Percentiles rank a stretch among this genome's conserved stretches.
phyloP scores from a whole-genome alignment of 176 grass and related monocot genomes.

The Zoysia pacifica region DNA sequence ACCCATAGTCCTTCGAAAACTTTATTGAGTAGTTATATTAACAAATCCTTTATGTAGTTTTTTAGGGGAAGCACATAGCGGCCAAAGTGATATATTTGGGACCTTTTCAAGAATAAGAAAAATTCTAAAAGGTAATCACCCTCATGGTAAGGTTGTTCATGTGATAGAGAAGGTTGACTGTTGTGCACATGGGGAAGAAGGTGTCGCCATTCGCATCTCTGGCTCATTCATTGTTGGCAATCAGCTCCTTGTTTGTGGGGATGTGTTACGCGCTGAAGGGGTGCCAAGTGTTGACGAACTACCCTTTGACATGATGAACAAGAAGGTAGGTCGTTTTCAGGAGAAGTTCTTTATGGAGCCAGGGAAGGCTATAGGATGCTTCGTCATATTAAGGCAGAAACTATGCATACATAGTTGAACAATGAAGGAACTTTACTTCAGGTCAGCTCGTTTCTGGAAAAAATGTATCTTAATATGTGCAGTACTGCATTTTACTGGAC shows the following conservation, averaged over 20 bases:
- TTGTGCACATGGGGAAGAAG: constrained; percentile 49
- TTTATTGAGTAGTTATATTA: constrained; percentile 6
- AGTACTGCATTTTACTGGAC: not conserved
- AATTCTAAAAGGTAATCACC: constrained; percentile 52
- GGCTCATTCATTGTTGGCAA: constrained; percentile 70
- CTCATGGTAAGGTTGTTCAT: constrained; percentile 62
- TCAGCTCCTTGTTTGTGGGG: constrained; percentile 60
- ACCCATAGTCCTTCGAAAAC: not conserved
- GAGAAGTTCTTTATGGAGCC: constrained; percentile 71
- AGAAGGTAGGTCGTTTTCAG: constrained; percentile 51
- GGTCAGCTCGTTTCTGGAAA: not conserved
- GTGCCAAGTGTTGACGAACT: constrained; percentile 55
- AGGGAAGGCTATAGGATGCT: constrained; percentile 59
- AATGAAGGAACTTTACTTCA: constrained; percentile 2
- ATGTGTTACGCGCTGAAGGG: constrained; percentile 64
- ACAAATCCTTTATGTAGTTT: constrained; percentile 50
- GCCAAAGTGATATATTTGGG: constrained; percentile 49
- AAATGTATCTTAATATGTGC: not conserved
- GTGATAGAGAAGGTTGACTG: constrained; percentile 65
- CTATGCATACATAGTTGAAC: constrained; percentile 44
- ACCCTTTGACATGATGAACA: constrained; percentile 43
- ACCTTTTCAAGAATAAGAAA: constrained; percentile 57
- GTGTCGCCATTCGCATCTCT: constrained; percentile 52
- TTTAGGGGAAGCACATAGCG: constrained; percentile 47
- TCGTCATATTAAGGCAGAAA: constrained; percentile 57